A percentile compares a stretch with the other conserved stretches of the same genome.
Conservation (phyloP, 345 rosid genomes). For the Populus alba region DNA sequence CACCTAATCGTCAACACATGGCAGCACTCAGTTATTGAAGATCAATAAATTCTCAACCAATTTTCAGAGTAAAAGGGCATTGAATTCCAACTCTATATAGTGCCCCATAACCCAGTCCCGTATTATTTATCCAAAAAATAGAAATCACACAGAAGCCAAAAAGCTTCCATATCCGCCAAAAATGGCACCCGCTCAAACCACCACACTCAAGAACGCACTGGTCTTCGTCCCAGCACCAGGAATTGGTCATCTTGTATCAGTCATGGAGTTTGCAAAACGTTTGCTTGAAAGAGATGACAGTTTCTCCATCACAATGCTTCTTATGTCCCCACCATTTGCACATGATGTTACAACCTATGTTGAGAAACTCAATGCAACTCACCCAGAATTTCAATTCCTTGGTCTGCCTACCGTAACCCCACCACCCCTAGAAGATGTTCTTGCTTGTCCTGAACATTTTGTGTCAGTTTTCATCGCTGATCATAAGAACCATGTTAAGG, state of each 20-base stretch:
- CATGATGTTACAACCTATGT: neutral
- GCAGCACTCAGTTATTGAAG: neutral
- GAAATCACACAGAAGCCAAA: neutral
- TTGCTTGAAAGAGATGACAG: neutral
- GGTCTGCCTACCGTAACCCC: neutral
- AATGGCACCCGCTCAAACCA: neutral
- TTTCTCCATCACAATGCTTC: constrained; percentile 6
- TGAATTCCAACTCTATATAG: neutral
- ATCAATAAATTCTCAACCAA: neutral
- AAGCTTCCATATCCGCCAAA: neutral
- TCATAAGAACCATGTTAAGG: neutral
- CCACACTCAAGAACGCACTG: neutral
- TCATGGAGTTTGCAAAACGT: constrained; percentile 6
- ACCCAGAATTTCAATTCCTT: neutral
- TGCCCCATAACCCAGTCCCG: too few species aligned
- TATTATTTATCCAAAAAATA: neutral
- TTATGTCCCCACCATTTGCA: neutral
- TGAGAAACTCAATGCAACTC: neutral
- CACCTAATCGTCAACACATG: neutral
- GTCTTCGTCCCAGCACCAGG: constrained; percentile 10
- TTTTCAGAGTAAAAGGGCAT: neutral
- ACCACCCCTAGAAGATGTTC: neutral
- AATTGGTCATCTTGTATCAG: constrained; percentile 9
- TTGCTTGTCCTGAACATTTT: neutral
- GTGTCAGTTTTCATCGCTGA: neutral